Base-by-base conservation (phyloP, 768 basidiomycete genomes). In the Amanita jacksonii region DNA sequence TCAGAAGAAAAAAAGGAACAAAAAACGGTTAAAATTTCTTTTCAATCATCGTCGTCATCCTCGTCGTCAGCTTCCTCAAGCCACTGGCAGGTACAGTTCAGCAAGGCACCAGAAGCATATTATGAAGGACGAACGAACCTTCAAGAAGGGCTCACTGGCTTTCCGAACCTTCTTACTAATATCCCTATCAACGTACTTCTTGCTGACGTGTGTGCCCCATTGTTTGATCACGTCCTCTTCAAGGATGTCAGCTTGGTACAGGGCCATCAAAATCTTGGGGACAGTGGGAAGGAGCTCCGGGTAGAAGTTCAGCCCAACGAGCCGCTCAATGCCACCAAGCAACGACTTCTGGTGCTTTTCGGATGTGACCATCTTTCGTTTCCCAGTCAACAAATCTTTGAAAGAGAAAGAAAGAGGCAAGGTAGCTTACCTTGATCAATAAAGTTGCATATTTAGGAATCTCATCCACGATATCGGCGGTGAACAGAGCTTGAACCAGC, bases 341-440 rank as follows among this genome's bases (percentile, higher is more conserved):
- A 99, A 67, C 0, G 92, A 71, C 64, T 98, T 99, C 62, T 96
- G 90, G 55, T 94, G 88, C 62, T 92, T 97, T 70, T 98, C 94
- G 2, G 85, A 83, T 0, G 83, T 83, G 38, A 87, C 80, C 74
- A 93, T 76, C 89, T 93, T 45, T 9, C 20, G 15, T 39, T 28
- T 45, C 12, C 10, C 25, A 4, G 23, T 28, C 48, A 9, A 57
- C 50, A 33, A 48, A 49, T 23, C 42, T n/a, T n/a, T n/a, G n/a
- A n/a, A 13, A 4, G 9, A 37, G 6, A 5, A 35, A 31, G 2
- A 28, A 33, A 42, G 19, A 30, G 12, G 8, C 28, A 31, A 41
- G 10, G n/a, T n/a, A 8, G 63, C 73, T 19, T 47, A 89, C 90
- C 73, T 91, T 92, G 43, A 69, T 72, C 43, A 97, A 73, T 4